Percentiles rank a stretch among this genome's conserved stretches.
phyloP scores from a whole-genome alignment of 257 asterid genomes.

The Nicotiana knightiana region DNA sequence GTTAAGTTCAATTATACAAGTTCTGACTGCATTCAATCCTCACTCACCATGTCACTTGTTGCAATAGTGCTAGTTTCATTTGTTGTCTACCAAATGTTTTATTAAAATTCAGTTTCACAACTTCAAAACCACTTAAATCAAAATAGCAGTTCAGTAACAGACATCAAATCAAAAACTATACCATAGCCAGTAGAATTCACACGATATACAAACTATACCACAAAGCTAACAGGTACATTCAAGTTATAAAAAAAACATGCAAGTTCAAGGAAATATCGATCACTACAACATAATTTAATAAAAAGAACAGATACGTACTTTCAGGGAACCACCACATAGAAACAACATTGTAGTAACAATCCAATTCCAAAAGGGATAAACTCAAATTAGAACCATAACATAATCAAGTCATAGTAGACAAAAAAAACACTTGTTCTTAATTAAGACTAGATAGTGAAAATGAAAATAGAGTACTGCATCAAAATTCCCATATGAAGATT shows the following conservation, averaged over 20 bases:
- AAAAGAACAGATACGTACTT: neutral
- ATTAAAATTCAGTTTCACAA: neutral
- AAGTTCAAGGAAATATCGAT: neutral
- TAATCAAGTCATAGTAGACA: neutral
- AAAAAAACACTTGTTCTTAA: neutral
- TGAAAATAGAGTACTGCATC: neutral
- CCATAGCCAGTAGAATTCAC: neutral
- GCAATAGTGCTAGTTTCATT: too few relatives aligned
- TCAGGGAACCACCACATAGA: neutral
- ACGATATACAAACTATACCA: neutral
- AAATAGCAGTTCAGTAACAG: neutral
- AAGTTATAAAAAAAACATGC: neutral
- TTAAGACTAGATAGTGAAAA: slow-evolving; percentile 20
- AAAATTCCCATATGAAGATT: neutral
- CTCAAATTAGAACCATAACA: neutral
- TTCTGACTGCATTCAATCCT: too few relatives aligned
- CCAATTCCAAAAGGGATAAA: neutral
- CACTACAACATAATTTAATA: neutral
- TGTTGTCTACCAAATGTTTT: too few relatives aligned
- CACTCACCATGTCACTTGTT: too few relatives aligned
- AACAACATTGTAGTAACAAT: neutral
- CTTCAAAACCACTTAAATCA: neutral
- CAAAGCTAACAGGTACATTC: neutral
- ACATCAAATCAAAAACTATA: neutral
- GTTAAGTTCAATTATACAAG: too few relatives aligned